These are phyloP conservation scores for Postia placenta DNA, from an alignment of 768 basidiomycete species.

Conservation along the genomic window DNA sequence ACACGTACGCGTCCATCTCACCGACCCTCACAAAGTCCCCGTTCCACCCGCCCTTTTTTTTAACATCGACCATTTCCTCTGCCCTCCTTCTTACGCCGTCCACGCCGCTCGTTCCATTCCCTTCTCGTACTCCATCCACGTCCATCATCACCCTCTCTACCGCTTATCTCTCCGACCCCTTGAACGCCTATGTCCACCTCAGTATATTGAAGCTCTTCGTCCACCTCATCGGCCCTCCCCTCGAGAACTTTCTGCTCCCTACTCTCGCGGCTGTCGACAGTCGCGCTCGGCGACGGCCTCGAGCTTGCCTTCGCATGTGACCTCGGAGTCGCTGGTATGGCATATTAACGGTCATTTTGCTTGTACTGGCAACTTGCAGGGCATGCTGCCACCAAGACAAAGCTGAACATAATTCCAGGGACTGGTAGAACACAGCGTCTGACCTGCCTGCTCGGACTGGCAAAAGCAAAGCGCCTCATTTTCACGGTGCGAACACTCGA, in stretches of 20 bases:
- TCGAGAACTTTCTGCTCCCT: conserved; percentile 78
- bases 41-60: conserved; percentile 29
- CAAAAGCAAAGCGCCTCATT: conserved; percentile 82
- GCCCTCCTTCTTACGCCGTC: conserved; percentile 55
- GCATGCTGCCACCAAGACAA: conserved; percentile 72
- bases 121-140: conserved; percentile 54
- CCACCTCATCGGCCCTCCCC: conserved; percentile 68
- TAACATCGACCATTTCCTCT: conserved; percentile 32
- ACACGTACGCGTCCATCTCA: conserved; percentile 33
- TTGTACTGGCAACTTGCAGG: conserved; percentile 28
- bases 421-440: conserved; percentile 86
- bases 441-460: conserved; percentile 67
- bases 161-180: conserved; percentile 68
- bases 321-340: conserved; percentile 84
- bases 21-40: conserved; percentile 34
- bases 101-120: conserved; percentile 59
- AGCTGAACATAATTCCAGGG: conserved; percentile 83
- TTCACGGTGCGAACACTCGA: conserved; percentile 75
- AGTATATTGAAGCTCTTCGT: conserved; percentile 85
- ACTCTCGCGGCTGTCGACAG: conserved; percentile 93
- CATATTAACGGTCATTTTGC: conserved; percentile 30
- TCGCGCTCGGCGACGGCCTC: conserved; percentile 86
- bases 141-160: conserved; percentile 61
- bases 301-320: conserved; percentile 88
- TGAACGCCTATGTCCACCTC: conserved; percentile 80